These are phyloP conservation scores for Phaeosphaeria sp. DNA, from an alignment of 2,329 filamentous ascomycete genomes.

Conservation along the genomic window DNA sequence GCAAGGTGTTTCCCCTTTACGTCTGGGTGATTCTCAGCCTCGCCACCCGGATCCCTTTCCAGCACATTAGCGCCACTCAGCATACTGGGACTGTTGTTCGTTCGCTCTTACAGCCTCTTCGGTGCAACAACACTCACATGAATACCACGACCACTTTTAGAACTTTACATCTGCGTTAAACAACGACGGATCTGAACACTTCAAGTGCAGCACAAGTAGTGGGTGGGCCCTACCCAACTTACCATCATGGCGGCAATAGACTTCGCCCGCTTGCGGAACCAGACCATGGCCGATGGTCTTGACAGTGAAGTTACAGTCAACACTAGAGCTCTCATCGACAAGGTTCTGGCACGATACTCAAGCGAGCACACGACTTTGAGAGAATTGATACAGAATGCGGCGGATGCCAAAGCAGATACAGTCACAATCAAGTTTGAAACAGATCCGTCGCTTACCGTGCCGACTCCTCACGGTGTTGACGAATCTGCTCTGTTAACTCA, in stretches of 20 bases:
- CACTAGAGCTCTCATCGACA: conserved; percentile 94
- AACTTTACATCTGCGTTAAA: background rate
- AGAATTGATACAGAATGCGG: conserved; percentile 98
- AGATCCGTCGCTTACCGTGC: conserved; percentile 78
- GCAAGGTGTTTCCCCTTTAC: conserved; percentile 18
- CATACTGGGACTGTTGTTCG: background rate
- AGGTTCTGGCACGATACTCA: conserved; percentile 93
- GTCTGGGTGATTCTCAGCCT: conserved; percentile 28
- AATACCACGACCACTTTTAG: background rate
- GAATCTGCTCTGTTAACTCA: conserved; percentile 80
- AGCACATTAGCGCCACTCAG: conserved; percentile 10
- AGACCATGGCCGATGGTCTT: conserved; percentile 86
- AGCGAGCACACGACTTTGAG: conserved; percentile 89
- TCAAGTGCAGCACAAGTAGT: background rate
- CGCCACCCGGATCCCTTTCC: conserved; percentile 27
- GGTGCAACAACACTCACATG: background rate
- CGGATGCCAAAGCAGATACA: conserved; percentile 88
- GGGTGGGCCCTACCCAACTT: background rate
- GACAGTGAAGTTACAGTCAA: conserved; percentile 99
- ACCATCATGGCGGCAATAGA: conserved; percentile 52
- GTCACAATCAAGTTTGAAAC: conserved; percentile 95
- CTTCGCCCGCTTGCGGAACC: conserved; percentile 76
- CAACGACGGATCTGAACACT: background rate
- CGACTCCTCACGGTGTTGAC: conserved; percentile 69
- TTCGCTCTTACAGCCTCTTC: background rate